Conservation (phyloP, 768 basidiomycete species). For the Cystofilobasidium ferigula region DNA sequence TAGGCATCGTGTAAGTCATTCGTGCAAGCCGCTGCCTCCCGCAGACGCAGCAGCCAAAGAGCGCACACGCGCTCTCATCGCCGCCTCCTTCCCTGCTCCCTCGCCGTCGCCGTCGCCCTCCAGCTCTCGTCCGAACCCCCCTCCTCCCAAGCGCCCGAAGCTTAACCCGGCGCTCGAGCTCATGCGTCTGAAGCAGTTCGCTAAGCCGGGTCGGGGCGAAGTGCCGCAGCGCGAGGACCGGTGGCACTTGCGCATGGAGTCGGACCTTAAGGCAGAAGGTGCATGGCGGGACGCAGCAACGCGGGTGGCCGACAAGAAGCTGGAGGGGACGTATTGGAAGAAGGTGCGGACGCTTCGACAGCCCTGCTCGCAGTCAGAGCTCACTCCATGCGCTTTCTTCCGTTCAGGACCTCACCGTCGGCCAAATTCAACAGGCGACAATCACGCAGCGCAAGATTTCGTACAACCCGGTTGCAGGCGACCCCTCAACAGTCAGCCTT, state of each 20-base stretch:
- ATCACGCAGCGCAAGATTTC: not conserved
- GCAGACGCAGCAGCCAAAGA: not conserved
- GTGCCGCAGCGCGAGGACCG: constrained; percentile 8
- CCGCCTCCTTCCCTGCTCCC: not conserved
- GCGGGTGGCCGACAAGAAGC: not conserved
- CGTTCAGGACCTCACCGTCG: constrained; percentile 13
- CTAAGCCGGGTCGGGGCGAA: constrained; percentile 3
- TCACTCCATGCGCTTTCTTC: not conserved
- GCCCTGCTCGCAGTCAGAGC: not conserved
- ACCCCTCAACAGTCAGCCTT: not conserved
- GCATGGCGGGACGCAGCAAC: not conserved
- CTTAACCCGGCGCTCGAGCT: constrained; percentile 10
- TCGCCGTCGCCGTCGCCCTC: not conserved
- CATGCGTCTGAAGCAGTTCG: constrained; percentile 1
- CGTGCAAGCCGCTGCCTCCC: not conserved
- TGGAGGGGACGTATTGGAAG: constrained; percentile 9
- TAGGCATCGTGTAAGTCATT: constrained; percentile 1
- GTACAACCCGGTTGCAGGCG: not conserved
- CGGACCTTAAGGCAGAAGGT: not conserved
- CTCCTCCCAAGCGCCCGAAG: not conserved
- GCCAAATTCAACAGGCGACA: not conserved
- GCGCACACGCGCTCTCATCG: not conserved
- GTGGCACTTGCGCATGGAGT: constrained; percentile 6
- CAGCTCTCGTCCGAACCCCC: not conserved
- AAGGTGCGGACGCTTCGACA: not conserved